Conservation (phyloP, 345 rosid genomes). For the Viola odorata region DNA sequence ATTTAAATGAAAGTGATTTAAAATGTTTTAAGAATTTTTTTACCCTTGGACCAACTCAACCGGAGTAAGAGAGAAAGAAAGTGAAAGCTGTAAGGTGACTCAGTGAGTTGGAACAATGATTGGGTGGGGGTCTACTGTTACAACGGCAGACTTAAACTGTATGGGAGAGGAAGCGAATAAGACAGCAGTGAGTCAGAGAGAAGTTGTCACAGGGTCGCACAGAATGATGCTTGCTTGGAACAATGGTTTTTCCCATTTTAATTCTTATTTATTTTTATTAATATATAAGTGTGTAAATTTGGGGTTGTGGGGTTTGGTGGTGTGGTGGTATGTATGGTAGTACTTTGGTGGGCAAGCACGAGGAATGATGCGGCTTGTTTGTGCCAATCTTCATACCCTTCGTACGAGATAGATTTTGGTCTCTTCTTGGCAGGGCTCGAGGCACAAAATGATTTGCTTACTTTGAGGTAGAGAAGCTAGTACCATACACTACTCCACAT, state of each 20-base stretch:
- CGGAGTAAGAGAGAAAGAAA: too few relatives aligned
- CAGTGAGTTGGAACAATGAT: slow-evolving; percentile 23
- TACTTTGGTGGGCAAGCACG: slow-evolving; percentile 23
- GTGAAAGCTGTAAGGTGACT: not conserved
- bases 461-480: not conserved
- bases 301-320: not conserved
- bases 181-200: slow-evolving; percentile 18
- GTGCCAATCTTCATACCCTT: slow-evolving; percentile 12
- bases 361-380: slow-evolving; percentile 45
- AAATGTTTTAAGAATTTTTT: too few relatives aligned
- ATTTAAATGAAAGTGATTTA: too few relatives aligned
- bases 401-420: slow-evolving; percentile 25
- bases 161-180: slow-evolving; percentile 25
- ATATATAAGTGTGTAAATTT: too few relatives aligned
- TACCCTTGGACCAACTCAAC: too few relatives aligned
- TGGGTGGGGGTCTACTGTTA: slow-evolving; percentile 15
- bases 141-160: slow-evolving; percentile 19
- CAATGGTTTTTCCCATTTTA: slow-evolving; percentile 23
- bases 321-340: too few relatives aligned
- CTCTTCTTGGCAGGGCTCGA: slow-evolving; percentile 31
- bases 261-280: slow-evolving; percentile 8
- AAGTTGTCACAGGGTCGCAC: slow-evolving; percentile 8
- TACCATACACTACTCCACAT: not conserved
- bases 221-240: slow-evolving; percentile 53
- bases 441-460: slow-evolving; percentile 17